Base-by-base conservation (phyloP, 2,329 filamentous ascomycete species). In the Gaeumannomyces tritici region DNA sequence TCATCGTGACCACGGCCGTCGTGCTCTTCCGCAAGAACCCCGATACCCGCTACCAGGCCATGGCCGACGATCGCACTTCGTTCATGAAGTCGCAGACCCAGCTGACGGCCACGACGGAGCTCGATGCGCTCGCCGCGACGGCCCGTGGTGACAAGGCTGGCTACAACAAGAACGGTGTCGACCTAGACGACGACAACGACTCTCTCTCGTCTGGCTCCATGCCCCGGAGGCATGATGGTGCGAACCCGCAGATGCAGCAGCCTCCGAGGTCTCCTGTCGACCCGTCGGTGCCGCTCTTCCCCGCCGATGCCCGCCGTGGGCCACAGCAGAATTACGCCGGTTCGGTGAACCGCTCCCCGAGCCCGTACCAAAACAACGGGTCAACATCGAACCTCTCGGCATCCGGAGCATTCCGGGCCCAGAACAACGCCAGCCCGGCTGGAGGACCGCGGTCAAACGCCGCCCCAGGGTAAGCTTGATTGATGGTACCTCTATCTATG, bases 81-180 rank as follows among this genome's bases (percentile, higher is more conserved):
- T 96, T 96, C 78, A 93, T 95, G 83, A 95, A 95, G 78, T 93
- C 90, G 29, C 88, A 91, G 71, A 87, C 89, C 12, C 85, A 90
- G 69, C 79, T 95, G 59, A 83, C 74, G 21, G 75, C 75, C 33
- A 89, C 87, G 18, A 93, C 89, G 3, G 90, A 96, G 75, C 81
- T 96, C 60, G 90, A 95, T 72, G 91, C 91, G 3, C 80, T 95
- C 61, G 91, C 89, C 67, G 89, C 88, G 26, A 93, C 90, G 21
- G 91, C 91, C 28, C 86, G 90, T 69, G 90, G 90, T 63, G 89
- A 93, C 69, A 88, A 90, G 75, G 72, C 72, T 61, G 82, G 81
- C 58, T 82, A 83, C 55, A 33, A 87, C 67, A 84, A 83, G 69
- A 77, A 80, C 62, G 79, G 80, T 62, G 77, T 86, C 33, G 86